Evolutionary conservation across 2,329 filamentous ascomycete genomes (phyloP).

Genomic region (Penicillium griseofulvum): DNA sequence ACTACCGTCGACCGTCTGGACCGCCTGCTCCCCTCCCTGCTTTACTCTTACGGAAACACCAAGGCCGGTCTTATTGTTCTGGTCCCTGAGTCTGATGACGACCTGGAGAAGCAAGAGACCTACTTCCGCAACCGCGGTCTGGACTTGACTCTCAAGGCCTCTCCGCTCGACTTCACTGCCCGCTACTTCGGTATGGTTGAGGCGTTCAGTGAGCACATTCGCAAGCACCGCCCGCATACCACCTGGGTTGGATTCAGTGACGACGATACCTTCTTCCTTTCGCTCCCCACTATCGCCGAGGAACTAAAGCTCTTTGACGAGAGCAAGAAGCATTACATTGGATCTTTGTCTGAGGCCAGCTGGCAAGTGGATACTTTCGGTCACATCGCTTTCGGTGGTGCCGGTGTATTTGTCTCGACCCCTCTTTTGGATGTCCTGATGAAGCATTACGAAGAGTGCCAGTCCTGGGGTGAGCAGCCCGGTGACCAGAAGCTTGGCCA

Average conservation of each 20-base stretch:
- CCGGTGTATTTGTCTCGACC: conserved; percentile 45
- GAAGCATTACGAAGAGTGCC: conserved; percentile 42
- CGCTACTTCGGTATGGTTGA: conserved; percentile 45
- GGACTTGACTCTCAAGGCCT: conserved; percentile 40
- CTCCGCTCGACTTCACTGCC: conserved; percentile 42
- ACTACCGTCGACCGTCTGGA: conserved; percentile 45
- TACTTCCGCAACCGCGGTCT: conserved; percentile 45
- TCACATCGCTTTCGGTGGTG: conserved; percentile 45
- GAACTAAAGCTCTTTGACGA: conserved; percentile 41
- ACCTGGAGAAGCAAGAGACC: conserved; percentile 39
- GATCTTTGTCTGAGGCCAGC: conserved; percentile 43
- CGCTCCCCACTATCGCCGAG: conserved; percentile 38
- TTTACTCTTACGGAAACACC: conserved; percentile 44
- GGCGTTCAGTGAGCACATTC: conserved; percentile 40
- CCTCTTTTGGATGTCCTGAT: conserved; percentile 40
- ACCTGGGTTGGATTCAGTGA: conserved; percentile 45
- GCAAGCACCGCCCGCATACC: conserved; percentile 39
- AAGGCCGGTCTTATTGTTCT: conserved; percentile 43
- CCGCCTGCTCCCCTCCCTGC: conserved; percentile 39
- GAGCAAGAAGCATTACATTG: conserved; percentile 45
- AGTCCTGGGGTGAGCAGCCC: conserved; percentile 43
- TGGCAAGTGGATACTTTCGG: conserved; percentile 46
- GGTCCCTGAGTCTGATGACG: conserved; percentile 41
- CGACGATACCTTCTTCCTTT: conserved; percentile 46
- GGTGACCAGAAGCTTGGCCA: conserved; percentile 47